A percentile compares a stretch with the other conserved stretches of the same genome.
phyloP scores from a whole-genome alignment of 2,329 filamentous ascomycete species.

The Cladosporium sp. region DNA sequence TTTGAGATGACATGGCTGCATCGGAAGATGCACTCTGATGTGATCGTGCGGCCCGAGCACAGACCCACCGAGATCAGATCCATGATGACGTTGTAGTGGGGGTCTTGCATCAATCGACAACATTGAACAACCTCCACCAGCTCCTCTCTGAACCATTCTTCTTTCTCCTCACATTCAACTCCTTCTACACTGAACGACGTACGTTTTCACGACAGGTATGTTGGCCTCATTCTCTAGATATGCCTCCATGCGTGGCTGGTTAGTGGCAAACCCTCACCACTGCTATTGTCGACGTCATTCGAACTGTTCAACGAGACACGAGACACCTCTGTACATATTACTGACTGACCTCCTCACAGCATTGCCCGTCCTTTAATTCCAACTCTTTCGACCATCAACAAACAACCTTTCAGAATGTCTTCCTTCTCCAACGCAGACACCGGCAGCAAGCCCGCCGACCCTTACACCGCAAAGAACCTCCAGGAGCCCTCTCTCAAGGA shows the following conservation, averaged over 20 bases:
- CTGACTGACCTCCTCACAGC: not conserved
- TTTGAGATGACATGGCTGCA: not conserved
- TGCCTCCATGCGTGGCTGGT: conserved; percentile 9
- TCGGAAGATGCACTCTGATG: conserved; percentile 1
- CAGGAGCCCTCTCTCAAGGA: conserved; percentile 70
- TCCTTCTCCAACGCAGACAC: conserved; percentile 61
- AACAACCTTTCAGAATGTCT: conserved; percentile 30
- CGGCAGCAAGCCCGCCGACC: conserved; percentile 67
- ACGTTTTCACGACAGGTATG: conserved; percentile 9
- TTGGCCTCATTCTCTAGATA: conserved; percentile 7
- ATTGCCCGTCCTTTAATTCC: conserved; percentile 4
- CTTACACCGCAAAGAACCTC: conserved; percentile 76
- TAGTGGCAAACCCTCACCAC: conserved; percentile 8
- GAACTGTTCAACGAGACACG: not conserved
- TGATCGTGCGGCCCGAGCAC: not conserved
- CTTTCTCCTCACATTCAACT: conserved; percentile 2
- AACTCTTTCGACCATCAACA: not conserved
- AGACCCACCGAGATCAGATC: conserved; percentile 2
- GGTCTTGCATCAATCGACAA: conserved; percentile 7
- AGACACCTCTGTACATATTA: not conserved
- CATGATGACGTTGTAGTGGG: conserved; percentile 11
- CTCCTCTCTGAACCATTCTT: not conserved
- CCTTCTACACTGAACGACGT: not conserved
- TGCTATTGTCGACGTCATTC: not conserved
- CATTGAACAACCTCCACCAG: not conserved